Evolutionary conservation across 164 flowering plant genomes (phyloP).

Genomic region (Macadamia integrifolia): DNA sequence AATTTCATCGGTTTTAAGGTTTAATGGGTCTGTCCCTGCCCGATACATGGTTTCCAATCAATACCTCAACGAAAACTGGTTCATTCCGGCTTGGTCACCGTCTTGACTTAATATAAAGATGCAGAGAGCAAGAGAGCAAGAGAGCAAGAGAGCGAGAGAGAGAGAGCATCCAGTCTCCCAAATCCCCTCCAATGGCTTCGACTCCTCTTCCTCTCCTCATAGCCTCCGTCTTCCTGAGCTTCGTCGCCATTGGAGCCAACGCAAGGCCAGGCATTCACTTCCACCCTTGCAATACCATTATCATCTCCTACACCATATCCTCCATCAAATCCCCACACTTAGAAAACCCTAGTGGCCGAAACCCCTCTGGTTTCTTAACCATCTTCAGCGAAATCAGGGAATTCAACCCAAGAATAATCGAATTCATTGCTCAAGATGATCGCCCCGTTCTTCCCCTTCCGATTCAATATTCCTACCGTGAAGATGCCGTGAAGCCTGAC

Average conservation of each 20-base stretch:
- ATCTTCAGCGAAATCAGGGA: constrained; percentile 16
- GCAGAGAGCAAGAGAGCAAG: too few species aligned
- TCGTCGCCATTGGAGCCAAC: constrained; percentile 19
- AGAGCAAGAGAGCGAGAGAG: too few species aligned
- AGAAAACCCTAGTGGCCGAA: constrained; percentile 12
- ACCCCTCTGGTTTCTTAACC: constrained; percentile 14
- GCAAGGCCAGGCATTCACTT: constrained; percentile 39
- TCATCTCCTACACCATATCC: constrained; percentile 36
- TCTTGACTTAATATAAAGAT: too few species aligned
- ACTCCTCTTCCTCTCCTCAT: constrained; percentile 3
- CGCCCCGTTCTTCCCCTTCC: constrained; percentile 5
- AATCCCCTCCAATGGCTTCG: constrained; percentile 17
- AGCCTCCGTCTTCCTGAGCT: constrained; percentile 6
- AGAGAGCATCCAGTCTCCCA: neutral
- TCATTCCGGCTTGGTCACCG: too few species aligned
- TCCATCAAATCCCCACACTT: constrained; percentile 19
- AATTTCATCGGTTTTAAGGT: too few species aligned
- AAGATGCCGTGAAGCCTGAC: neutral
- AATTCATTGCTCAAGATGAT: constrained; percentile 6
- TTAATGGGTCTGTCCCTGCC: too few species aligned
- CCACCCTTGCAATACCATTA: constrained; percentile 44
- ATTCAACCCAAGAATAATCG: constrained; percentile 9
- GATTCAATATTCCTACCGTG: neutral
- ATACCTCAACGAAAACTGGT: too few species aligned
- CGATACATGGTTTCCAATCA: too few species aligned